Evolutionary conservation across 1,284 basidiomycete species (phyloP).

Genomic region (Ustilago bromivora): DNA sequence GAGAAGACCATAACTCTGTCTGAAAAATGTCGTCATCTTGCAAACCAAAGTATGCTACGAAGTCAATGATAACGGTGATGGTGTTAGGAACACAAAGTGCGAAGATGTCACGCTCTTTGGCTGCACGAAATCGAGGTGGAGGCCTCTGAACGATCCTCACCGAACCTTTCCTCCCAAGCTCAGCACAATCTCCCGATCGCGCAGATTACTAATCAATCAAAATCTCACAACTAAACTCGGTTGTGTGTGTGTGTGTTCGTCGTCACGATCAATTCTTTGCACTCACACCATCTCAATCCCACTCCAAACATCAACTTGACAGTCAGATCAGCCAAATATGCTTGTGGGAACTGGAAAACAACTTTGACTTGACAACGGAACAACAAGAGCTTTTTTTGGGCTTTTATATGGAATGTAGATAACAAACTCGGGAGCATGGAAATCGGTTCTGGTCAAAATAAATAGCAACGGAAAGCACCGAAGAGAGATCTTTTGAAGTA

Average conservation of each 20-base stretch:
- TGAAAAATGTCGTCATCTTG: conserved; percentile 25
- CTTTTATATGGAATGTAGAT: not conserved
- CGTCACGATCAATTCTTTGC: not conserved
- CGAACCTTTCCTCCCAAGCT: conserved; percentile 1
- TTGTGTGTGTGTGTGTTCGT: too few relatives aligned
- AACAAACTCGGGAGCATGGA: conserved; percentile 27
- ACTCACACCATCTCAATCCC: conserved; percentile 6
- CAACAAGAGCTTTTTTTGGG: conserved; percentile 23
- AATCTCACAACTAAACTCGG: not conserved
- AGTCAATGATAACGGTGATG: not conserved
- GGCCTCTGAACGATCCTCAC: conserved; percentile 3
- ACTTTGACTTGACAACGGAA: conserved; percentile 2
- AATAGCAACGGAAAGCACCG: conserved; percentile 11
- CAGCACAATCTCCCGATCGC: conserved; percentile 1
- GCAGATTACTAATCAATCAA: conserved; percentile 3
- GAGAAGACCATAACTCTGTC: conserved; percentile 21
- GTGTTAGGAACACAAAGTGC: not conserved
- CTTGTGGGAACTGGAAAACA: not conserved
- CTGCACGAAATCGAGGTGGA: conserved; percentile 13
- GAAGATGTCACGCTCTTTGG: not conserved
- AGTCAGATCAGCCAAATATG: not conserved
- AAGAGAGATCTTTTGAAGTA: conserved; percentile 27
- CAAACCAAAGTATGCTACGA: not conserved
- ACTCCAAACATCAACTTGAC: not conserved
- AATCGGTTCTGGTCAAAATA: conserved; percentile 29